Conservation (phyloP, 1,284 basidiomycete genomes). For the Calocybe gambosa region DNA sequence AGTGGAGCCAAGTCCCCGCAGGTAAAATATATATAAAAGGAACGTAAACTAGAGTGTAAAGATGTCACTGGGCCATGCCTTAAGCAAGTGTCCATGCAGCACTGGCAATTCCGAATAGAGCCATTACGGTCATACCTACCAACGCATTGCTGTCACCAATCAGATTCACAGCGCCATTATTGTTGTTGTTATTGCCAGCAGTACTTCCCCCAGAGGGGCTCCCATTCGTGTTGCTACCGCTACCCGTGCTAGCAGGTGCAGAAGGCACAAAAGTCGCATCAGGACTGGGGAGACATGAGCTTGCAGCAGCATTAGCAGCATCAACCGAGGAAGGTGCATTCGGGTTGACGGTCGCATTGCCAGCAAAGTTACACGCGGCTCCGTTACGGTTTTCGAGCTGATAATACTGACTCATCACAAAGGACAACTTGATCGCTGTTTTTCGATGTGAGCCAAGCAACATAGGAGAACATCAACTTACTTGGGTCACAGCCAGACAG, state of each 20-base stretch:
- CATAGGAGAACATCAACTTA: slow-evolving; percentile 31
- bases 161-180: slow-evolving; percentile 25
- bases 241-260: slow-evolving; percentile 32
- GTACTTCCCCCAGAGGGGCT: slow-evolving; percentile 15
- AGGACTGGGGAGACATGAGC: slow-evolving; percentile 66
- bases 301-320: slow-evolving; percentile 57
- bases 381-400: slow-evolving; percentile 53
- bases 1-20: neutral
- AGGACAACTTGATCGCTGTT: slow-evolving; percentile 72
- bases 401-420: slow-evolving; percentile 79
- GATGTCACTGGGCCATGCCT: neutral
- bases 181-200: slow-evolving; percentile 11
- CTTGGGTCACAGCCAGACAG: slow-evolving; percentile 73
- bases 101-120: slow-evolving; percentile 33
- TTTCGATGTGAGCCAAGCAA: slow-evolving; percentile 11
- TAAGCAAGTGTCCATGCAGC: slow-evolving; percentile 38
- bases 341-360: slow-evolving; percentile 78
- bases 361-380: slow-evolving; percentile 68
- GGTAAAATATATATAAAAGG: neutral
- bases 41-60: neutral
- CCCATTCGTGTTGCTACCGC: slow-evolving; percentile 19
- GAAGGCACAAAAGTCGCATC: slow-evolving; percentile 64
- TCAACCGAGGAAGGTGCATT: slow-evolving; percentile 45
- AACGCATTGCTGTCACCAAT: slow-evolving; percentile 32
- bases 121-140: slow-evolving; percentile 35